Conservation (phyloP, 1,139 yeast genomes). For the Suhomyces wounanorum region DNA sequence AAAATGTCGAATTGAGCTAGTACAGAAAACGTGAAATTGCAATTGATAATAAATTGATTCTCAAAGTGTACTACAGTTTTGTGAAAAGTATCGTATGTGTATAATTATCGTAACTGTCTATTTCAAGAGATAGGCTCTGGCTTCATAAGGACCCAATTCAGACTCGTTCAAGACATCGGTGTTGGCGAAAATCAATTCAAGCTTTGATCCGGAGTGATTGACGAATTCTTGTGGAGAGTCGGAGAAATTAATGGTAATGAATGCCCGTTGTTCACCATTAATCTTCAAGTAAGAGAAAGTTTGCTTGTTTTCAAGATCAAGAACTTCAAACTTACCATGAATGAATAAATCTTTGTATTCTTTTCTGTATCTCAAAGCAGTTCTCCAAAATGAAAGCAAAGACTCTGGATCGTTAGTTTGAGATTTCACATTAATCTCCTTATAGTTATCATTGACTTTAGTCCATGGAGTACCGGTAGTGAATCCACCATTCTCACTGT, state of each 20-base stretch:
- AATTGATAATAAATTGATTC: too few species aligned
- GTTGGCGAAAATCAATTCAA: constrained; percentile 9
- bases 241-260: constrained; percentile 22
- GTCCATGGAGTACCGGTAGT: constrained; percentile 29
- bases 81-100: not conserved
- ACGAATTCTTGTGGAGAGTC: constrained; percentile 8
- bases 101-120: not conserved
- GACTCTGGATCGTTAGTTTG: constrained; percentile 25
- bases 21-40: too few species aligned
- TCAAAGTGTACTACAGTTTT: too few species aligned
- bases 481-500: constrained; percentile 22
- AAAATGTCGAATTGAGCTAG: too few species aligned
- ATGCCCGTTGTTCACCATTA: constrained; percentile 15
- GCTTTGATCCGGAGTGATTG: constrained; percentile 5
- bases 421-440: constrained; percentile 23
- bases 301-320: constrained; percentile 20
- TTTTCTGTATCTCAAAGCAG: constrained; percentile 21
- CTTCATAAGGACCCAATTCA: constrained; percentile 21
- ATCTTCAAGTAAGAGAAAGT: constrained; percentile 19
- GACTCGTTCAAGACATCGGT: constrained; percentile 6
- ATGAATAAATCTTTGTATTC: constrained; percentile 21
- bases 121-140: constrained; percentile 18
- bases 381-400: constrained; percentile 23
- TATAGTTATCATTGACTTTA: constrained; percentile 24
- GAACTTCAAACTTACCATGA: constrained; percentile 21